Conservation (phyloP, 352 stramenopile species). For the Phytopythium chamaehyphon region DNA sequence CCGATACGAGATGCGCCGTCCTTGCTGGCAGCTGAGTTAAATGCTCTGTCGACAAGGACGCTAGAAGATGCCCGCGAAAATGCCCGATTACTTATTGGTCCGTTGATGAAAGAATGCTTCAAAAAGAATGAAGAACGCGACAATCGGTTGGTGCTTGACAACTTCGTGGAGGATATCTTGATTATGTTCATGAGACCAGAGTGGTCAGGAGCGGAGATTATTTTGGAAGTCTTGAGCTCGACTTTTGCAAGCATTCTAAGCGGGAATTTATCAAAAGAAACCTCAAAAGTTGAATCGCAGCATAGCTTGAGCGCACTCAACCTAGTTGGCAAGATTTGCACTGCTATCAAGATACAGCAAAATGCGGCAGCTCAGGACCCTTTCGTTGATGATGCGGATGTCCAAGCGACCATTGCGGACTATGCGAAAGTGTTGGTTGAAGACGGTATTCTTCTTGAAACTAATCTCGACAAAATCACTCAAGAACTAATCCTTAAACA, state of each 20-base stretch:
- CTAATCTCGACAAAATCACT: not conserved
- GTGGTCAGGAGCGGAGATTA: slow-evolving; percentile 64
- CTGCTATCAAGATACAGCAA: slow-evolving; percentile 62
- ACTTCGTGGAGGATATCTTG: slow-evolving; percentile 82
- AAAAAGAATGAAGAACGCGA: slow-evolving; percentile 82
- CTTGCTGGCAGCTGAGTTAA: slow-evolving; percentile 13
- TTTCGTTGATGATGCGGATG: slow-evolving; percentile 43
- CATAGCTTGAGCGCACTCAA: slow-evolving; percentile 61
- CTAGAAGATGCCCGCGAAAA: slow-evolving; percentile 33
- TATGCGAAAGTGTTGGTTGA: slow-evolving; percentile 33
- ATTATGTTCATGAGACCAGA: slow-evolving; percentile 78
- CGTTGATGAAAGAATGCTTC: slow-evolving; percentile 67
- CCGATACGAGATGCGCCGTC: slow-evolving; percentile 8
- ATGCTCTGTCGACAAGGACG: slow-evolving; percentile 10
- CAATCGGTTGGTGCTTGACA: slow-evolving; percentile 70
- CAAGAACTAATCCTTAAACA: slow-evolving; percentile 47
- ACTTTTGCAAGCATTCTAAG: slow-evolving; percentile 65
- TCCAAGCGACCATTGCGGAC: slow-evolving; percentile 40
- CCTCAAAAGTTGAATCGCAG: slow-evolving; percentile 65
- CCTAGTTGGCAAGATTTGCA: slow-evolving; percentile 74
- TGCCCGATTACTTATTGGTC: slow-evolving; percentile 37
- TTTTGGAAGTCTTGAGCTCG: slow-evolving; percentile 67
- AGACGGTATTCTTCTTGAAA: not conserved
- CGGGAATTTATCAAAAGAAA: slow-evolving; percentile 46
- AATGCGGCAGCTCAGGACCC: slow-evolving; percentile 23